phyloP scores from a whole-genome alignment of 1,284 basidiomycete species.

The Rhodotorula sp. region DNA sequence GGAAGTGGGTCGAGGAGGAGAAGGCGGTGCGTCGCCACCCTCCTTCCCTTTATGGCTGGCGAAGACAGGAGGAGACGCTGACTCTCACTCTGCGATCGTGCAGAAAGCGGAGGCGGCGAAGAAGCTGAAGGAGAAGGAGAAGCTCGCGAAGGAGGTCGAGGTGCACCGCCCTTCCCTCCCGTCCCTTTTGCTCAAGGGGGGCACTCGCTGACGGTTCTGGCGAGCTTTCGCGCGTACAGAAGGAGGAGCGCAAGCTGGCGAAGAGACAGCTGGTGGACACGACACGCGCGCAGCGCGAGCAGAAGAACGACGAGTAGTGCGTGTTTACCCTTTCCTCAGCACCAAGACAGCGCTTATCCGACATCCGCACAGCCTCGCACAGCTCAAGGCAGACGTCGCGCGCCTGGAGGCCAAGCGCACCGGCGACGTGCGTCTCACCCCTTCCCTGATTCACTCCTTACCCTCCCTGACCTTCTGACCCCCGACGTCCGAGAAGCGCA shows the following conservation, averaged over 20 bases:
- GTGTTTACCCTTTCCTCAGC: neutral
- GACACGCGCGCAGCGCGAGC: neutral
- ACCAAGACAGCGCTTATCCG: too few species aligned
- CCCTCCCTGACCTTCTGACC: neutral
- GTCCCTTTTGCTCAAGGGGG: neutral
- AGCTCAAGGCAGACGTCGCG: conserved; percentile 22
- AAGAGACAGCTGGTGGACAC: neutral
- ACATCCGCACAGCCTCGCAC: neutral
- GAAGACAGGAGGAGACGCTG: neutral
- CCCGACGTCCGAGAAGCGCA: neutral
- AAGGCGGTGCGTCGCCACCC: neutral
- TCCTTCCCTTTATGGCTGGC: too few species aligned
- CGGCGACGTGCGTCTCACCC: neutral
- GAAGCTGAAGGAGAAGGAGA: conserved; percentile 3
- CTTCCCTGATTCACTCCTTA: neutral
- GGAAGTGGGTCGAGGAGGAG: conserved; percentile 4
- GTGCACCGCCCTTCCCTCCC: neutral
- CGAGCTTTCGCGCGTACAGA: neutral
- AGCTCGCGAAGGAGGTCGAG: conserved; percentile 7
- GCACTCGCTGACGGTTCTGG: neutral
- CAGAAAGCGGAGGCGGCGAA: neutral
- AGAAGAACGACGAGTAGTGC: conserved; percentile 10
- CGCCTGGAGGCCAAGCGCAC: conserved; percentile 7
- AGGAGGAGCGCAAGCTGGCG: neutral
- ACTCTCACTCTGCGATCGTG: fast-evolving